Conservation (phyloP, 768 basidiomycete species). For the Pholiota conissans region DNA sequence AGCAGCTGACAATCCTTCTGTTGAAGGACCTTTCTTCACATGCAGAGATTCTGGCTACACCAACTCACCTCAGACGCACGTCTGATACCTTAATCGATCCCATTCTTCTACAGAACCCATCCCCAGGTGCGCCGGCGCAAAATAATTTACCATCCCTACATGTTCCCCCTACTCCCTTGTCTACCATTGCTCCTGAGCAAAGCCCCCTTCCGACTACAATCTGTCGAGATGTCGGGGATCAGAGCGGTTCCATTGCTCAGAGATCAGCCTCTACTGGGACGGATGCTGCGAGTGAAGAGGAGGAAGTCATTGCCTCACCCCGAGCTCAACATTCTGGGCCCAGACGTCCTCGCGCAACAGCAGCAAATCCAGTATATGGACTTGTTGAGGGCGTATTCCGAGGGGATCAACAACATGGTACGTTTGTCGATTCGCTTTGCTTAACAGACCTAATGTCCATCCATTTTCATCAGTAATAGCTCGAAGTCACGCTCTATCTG, state of each 20-base stretch:
- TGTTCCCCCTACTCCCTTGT: no score
- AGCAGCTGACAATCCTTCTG: not conserved
- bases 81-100: not conserved
- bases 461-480: not conserved
- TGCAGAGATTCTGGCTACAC: not conserved
- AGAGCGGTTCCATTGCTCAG: no score
- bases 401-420: not conserved
- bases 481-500: not conserved
- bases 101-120: not conserved
- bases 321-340: not conserved
- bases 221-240: no score
- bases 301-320: no score
- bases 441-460: not conserved
- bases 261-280: not conserved
- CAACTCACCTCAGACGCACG: not conserved
- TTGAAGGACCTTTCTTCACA: not conserved
- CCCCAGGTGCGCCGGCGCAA: not conserved
- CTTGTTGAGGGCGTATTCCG: not conserved
- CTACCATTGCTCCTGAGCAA: no score
- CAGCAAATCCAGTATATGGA: not conserved
- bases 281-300: not conserved
- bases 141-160: not conserved
- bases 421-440: not conserved
- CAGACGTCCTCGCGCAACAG: not conserved
- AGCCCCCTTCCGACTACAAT: no score